Evolutionary conservation across 2,329 filamentous ascomycete genomes (phyloP).

Genomic region (Bipolaris cookei): DNA sequence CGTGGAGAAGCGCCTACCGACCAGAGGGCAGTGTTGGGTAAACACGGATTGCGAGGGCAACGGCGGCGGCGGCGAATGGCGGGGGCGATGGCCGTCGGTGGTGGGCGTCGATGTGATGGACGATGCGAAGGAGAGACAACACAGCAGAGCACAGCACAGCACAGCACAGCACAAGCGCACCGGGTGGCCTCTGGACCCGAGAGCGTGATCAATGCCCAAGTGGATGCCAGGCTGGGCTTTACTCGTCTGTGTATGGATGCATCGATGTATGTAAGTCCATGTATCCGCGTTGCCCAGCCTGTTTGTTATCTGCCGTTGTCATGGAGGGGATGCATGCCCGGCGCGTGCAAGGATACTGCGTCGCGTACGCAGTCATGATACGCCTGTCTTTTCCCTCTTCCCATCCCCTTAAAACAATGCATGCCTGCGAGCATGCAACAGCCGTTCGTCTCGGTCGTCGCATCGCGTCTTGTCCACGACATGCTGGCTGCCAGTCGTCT

Average conservation of each 20-base stretch:
- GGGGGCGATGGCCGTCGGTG: conserved; percentile 4
- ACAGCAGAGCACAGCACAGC: neutral
- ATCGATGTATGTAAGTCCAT: neutral
- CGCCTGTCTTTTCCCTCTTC: too few relatives aligned
- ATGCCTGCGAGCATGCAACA: neutral
- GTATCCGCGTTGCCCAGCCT: conserved; percentile 1
- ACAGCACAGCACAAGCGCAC: neutral
- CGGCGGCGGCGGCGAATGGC: conserved; percentile 23
- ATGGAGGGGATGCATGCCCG: conserved; percentile 26
- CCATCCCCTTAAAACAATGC: too few relatives aligned
- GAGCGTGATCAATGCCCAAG: neutral
- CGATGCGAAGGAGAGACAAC: neutral
- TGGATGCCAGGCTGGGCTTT: neutral
- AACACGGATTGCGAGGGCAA: conserved; percentile 29
- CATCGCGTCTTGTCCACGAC: neutral
- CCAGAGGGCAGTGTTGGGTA: conserved; percentile 20
- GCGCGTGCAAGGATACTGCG: conserved; percentile 29
- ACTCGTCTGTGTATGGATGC: neutral
- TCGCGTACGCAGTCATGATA: conserved; percentile 8
- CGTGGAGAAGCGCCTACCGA: conserved; percentile 9
- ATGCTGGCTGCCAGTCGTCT: conserved; percentile 2
- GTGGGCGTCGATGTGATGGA: neutral
- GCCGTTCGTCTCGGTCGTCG: neutral
- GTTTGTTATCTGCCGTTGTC: conserved; percentile 27
- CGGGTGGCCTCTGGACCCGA: neutral